These are phyloP conservation scores for Zygoascus flipseniorum DNA, from an alignment of 805 yeast species.

Conservation along the genomic window DNA sequence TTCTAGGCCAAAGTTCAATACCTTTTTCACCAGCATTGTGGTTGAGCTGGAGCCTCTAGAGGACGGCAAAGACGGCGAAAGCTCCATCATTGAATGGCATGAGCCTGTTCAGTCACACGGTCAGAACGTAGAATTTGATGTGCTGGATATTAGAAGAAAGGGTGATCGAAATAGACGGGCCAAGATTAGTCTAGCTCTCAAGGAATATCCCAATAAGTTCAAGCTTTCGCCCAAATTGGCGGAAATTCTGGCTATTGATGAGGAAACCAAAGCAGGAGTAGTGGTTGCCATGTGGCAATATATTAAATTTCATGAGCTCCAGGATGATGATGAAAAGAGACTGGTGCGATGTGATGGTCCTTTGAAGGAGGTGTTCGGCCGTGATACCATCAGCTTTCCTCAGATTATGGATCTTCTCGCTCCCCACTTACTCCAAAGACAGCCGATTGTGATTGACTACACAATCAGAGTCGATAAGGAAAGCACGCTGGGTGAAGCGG, in stretches of 20 bases:
- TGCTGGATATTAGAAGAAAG: constrained; percentile 73
- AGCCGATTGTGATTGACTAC: constrained; percentile 72
- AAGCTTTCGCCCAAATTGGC: constrained; percentile 59
- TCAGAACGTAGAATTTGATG: constrained; percentile 60
- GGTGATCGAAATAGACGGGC: constrained; percentile 62
- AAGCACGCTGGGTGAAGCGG: constrained; percentile 65
- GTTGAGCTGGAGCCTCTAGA: constrained; percentile 50
- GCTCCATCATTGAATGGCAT: constrained; percentile 80
- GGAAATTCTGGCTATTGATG: constrained; percentile 62
- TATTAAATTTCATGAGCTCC: constrained; percentile 54
- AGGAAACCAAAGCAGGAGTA: constrained; percentile 80
- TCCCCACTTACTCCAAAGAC: constrained; percentile 64
- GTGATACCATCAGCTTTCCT: constrained; percentile 51
- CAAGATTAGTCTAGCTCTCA: constrained; percentile 71
- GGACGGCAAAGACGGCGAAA: constrained; percentile 21
- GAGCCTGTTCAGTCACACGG: constrained; percentile 38
- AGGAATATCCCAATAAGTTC: constrained; percentile 61
- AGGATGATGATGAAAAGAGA: constrained; percentile 48
- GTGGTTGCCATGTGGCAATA: constrained; percentile 77
- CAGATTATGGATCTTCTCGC: constrained; percentile 62
- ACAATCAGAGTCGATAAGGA: constrained; percentile 69
- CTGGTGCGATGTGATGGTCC: constrained; percentile 43
- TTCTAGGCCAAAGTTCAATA: constrained; percentile 55
- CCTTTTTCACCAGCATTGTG: constrained; percentile 75
- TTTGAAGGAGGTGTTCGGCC: constrained; percentile 37